Evolutionary conservation across 1,284 basidiomycete genomes (phyloP), one percentile per base, ranked within the genome.

Genomic region (Ceratobasidium sp.): DNA sequence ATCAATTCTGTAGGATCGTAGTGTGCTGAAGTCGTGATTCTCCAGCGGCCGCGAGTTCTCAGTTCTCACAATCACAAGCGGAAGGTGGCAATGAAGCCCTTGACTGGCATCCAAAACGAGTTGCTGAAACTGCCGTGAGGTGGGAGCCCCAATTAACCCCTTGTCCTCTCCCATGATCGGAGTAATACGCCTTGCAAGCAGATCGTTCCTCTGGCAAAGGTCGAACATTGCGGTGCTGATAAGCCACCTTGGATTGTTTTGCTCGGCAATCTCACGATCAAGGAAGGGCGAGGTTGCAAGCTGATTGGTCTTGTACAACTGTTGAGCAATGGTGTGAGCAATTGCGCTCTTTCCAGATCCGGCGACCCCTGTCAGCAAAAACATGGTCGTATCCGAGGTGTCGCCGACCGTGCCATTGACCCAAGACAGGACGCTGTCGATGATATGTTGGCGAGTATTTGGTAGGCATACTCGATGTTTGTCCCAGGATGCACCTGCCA

Each of bases 361-460:
- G 17, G 38, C 8, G 38, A 40, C 38, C 64, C n/a, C 69, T 7
- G 50, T 62, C 22, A 70, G 27, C 17, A 60, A 45, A 17, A 45
- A 22, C 42, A 69, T 43, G 34, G 42, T 29, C 15, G 43, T 5
- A n/a, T 15, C 27, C 1, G 22, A 38, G 5, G 15, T 22, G 12
- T 38, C 27, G 12, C 12, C n/a, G 2, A 27, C n/a, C 1, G 31
- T n/a, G 25, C 12, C 1, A 17, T 50, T n/a, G 40, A 58, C 20
- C 57, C 57, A 60, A 3, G 42, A 22, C 1, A 49, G 1, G 2
- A 60, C 25, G 13, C 12, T 2, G 1, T 60, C 43, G 31, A 60
- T 60, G 29, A 60, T 25, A 1, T 60, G 10, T 40, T 31, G 25
- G 8, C 57, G 42, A 8, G 57, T 60, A n/a, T 49, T 49, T 5